These are phyloP conservation scores for Auxenochlorella pyrenoidosa DNA, from an alignment of 139 green algal genomes.

Conservation along the genomic window DNA sequence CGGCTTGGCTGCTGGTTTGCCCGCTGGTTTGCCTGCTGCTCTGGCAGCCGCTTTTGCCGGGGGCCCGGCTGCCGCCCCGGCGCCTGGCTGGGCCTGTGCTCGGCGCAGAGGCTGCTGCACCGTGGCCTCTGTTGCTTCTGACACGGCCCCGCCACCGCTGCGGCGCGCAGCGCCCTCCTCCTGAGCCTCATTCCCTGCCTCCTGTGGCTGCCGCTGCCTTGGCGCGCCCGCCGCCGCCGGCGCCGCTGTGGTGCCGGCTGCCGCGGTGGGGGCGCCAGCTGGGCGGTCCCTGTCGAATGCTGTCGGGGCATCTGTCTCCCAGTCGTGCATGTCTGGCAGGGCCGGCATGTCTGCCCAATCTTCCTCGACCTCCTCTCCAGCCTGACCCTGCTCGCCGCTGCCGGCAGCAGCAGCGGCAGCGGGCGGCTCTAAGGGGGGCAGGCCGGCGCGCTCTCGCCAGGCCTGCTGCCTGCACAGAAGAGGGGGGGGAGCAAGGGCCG, in stretches of 20 bases:
- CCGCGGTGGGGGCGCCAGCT: neutral
- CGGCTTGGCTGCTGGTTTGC: neutral
- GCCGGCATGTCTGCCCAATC: constrained; percentile 15
- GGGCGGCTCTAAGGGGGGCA: neutral
- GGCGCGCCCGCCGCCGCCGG: neutral
- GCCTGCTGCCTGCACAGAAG: neutral
- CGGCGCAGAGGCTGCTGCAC: constrained; percentile 15
- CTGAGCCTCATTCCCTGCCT: neutral
- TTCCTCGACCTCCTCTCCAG: neutral
- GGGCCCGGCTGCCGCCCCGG: neutral
- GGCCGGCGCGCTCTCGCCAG: constrained; percentile 9
- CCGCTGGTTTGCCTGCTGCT: neutral
- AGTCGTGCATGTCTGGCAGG: constrained; percentile 16
- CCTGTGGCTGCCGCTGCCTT: neutral
- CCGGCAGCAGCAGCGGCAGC: neutral
- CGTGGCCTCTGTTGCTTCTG: neutral
- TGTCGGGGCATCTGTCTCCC: constrained; percentile 15
- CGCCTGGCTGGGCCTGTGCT: neutral
- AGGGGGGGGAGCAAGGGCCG: neutral
- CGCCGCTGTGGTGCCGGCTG: neutral
- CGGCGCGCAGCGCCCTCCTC: neutral
- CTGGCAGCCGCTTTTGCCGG: neutral
- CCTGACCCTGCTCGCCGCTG: neutral
- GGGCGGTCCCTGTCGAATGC: neutral
- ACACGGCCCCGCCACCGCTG: neutral